These are phyloP conservation scores for Coniferiporia sulphurascens DNA, from an alignment of 1,284 basidiomycete species.

Conservation along the genomic window DNA sequence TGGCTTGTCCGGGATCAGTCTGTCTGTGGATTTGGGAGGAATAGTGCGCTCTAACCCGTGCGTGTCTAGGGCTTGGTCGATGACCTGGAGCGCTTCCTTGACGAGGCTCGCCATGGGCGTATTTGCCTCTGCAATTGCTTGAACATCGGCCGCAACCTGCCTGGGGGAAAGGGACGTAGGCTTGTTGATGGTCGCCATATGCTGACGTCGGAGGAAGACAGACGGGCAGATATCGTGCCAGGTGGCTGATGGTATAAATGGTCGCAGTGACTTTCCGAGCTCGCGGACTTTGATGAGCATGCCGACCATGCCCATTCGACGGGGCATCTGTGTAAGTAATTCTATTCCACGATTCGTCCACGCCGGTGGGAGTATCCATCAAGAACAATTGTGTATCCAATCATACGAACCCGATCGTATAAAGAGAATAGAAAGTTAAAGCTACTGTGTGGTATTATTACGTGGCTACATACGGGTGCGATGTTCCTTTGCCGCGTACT, in stretches of 20 bases:
- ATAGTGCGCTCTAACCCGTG: slow-evolving; percentile 54
- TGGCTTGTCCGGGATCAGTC: slow-evolving; percentile 36
- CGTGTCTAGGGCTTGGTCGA: slow-evolving; percentile 67
- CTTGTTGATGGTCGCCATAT: background rate
- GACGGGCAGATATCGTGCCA: background rate
- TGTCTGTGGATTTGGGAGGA: slow-evolving; percentile 7
- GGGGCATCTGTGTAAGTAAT: background rate
- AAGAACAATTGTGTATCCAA: background rate
- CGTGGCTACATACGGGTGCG: background rate
- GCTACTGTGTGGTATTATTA: too few relatives aligned
- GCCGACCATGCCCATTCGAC: background rate
- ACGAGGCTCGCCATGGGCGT: slow-evolving; percentile 59
- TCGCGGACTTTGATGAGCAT: background rate
- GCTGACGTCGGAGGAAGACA: background rate
- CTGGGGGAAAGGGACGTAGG: slow-evolving; percentile 4
- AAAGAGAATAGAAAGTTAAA: too few relatives aligned
- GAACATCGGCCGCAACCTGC: slow-evolving; percentile 48
- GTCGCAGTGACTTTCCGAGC: background rate
- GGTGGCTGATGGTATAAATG: background rate
- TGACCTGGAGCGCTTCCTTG: slow-evolving; percentile 71
- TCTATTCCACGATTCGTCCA: background rate
- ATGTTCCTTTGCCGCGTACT: background rate
- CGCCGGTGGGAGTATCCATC: background rate
- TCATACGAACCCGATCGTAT: too few relatives aligned
- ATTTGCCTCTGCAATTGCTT: slow-evolving; percentile 47